Base-by-base conservation (phyloP, 2,329 filamentous ascomycete genomes). In the Paecilomyces sp. region DNA sequence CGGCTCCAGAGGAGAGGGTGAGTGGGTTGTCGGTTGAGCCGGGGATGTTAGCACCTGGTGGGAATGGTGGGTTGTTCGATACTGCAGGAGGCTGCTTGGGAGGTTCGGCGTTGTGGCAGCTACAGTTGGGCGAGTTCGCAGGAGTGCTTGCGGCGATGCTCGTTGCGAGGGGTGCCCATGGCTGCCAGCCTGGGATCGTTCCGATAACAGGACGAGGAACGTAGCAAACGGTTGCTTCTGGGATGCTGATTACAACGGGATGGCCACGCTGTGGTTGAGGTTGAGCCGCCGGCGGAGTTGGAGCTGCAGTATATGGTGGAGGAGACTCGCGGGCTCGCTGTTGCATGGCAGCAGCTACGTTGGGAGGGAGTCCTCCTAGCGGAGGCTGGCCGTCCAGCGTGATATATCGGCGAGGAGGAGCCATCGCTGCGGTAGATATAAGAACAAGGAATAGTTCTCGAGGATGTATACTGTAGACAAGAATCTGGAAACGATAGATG, bases 1-100 rank as follows among this genome's bases (percentile, higher is more conserved):
- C 85, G 0, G 82, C 83, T 65, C 87, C 85, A 61, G 82, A 82
- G 50, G 84, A 83, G 1, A 81, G 76, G 55, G 62, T 31, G 50
- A 68, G 51, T 31, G 66, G 54, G 24, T 83, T 83, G 53, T 85
- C 83, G 0, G 82, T 82, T 0, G 80, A 78, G 72, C 87, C 85
- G 54, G 77, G 78, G 73, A 87, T 74, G 63, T 84, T 81, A 30
- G 80, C 76, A 0, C 82, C 82, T 0, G 83, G 82, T 61, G 82
- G 79, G 1, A 75, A 76, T 68, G 57, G 78, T 74, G 0, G 79
- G 57, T 41, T 58, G 60, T 47, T 47, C 18, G 41, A 47, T 47
- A 55, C 60, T 60, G 51, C 59, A 58, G 61, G 58, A 53, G 55
- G 41, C 5, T 47, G 41, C 7, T 47, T 47, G 58, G 58, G 41